Conservation (phyloP, 257 asterid genomes). For the Solanum commersonii region DNA sequence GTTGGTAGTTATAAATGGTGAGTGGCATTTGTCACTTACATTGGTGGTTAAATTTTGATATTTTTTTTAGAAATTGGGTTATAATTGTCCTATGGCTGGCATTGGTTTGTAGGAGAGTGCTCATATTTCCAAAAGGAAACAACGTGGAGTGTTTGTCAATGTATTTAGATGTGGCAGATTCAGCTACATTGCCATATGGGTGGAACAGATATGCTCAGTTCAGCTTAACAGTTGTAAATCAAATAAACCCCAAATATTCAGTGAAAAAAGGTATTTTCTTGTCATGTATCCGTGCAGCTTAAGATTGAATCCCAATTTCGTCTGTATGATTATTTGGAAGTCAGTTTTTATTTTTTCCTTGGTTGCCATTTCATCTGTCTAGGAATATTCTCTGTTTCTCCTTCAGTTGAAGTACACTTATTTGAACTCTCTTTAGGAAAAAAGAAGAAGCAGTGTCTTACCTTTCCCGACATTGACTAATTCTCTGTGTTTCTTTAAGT, state of each 20-base stretch:
- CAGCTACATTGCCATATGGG: slow-evolving; percentile 68
- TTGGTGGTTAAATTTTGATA: not conserved
- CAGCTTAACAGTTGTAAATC: slow-evolving; percentile 85
- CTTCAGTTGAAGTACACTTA: not conserved
- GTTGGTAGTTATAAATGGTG: slow-evolving; percentile 92
- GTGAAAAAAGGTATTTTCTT: slow-evolving; percentile 56
- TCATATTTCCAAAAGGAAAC: slow-evolving; percentile 88
- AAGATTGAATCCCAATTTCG: not conserved
- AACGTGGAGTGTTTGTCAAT: slow-evolving; percentile 81
- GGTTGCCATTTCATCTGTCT: not conserved
- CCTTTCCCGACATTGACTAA: not conserved
- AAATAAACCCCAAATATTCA: slow-evolving; percentile 50
- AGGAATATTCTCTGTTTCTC: not conserved
- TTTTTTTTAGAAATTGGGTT: not conserved
- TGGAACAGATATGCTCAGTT: slow-evolving; percentile 94
- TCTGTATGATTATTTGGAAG: not conserved
- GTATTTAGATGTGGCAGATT: slow-evolving; percentile 91
- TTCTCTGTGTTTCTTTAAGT: not conserved
- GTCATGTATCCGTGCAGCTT: not conserved
- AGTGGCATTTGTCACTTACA: not conserved
- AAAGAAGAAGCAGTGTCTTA: not conserved
- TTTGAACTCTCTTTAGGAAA: not conserved
- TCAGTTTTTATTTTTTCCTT: not conserved
- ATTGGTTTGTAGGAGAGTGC: slow-evolving; percentile 69
- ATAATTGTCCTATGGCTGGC: not conserved